phyloP scores from a whole-genome alignment of 179 eudicot species.

The Patellifolia procumbens region DNA sequence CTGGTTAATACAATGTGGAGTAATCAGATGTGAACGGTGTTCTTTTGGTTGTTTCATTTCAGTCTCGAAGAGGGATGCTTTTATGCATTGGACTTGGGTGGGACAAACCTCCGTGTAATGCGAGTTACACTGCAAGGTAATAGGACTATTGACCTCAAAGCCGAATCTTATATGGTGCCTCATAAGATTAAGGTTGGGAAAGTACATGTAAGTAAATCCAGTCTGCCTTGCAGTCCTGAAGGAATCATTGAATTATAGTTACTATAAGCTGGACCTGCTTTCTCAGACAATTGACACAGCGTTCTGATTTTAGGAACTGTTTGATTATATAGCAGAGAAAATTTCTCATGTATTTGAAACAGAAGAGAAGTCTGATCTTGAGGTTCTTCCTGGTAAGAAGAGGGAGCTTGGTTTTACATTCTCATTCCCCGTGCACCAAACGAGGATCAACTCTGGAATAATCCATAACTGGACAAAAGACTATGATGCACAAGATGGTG shows the following conservation, averaged over 20 bases:
- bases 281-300: conserved; percentile 19
- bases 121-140: conserved; percentile 51
- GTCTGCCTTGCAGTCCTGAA: not conserved
- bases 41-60: conserved; percentile 12
- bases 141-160: conserved; percentile 29
- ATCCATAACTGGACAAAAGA: conserved; percentile 68
- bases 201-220: conserved; percentile 41
- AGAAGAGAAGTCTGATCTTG: conserved; percentile 35
- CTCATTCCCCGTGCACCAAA: conserved; percentile 73
- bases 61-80: conserved; percentile 61
- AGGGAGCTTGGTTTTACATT: conserved; percentile 74
- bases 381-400: conserved; percentile 42
- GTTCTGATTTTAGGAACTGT: conserved; percentile 49
- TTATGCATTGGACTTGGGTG: conserved; percentile 81
- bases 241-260: not conserved
- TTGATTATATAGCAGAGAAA: conserved; percentile 63
- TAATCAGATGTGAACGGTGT: not conserved
- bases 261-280: not conserved
- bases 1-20: not conserved
- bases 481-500: conserved; percentile 53
- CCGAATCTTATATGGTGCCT: conserved; percentile 48
- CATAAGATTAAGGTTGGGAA: conserved; percentile 51
- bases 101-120: conserved; percentile 70
- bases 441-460: conserved; percentile 50
- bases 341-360: conserved; percentile 44